Evolutionary conservation across 2,329 filamentous ascomycete species (phyloP).

Genomic region (Amauroascus verrucosus): DNA sequence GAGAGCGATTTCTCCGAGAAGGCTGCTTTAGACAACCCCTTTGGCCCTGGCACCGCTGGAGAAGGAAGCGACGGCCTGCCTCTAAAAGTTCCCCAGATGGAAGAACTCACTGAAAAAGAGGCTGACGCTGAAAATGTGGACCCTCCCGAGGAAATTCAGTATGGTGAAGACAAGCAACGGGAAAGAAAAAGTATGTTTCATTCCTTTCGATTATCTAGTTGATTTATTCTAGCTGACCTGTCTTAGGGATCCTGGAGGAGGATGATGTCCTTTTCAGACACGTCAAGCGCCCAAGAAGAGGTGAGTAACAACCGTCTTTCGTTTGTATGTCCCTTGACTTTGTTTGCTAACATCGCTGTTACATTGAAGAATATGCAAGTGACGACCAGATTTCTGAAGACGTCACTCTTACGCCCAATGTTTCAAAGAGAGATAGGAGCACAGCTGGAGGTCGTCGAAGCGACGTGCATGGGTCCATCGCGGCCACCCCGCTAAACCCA

Average conservation of each 20-base stretch:
- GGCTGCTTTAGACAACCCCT: conserved; percentile 81
- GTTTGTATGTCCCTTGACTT: neutral
- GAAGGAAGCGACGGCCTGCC: conserved; percentile 36
- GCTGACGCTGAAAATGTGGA: conserved; percentile 44
- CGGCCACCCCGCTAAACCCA: conserved; percentile 33
- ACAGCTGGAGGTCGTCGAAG: neutral
- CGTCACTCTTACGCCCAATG: neutral
- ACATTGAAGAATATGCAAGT: conserved; percentile 20
- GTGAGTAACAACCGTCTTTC: conserved; percentile 18
- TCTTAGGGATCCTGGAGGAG: conserved; percentile 38
- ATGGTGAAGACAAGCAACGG: conserved; percentile 39
- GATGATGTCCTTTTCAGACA: conserved; percentile 37
- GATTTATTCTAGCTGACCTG: conserved; percentile 13
- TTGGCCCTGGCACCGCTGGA: conserved; percentile 49
- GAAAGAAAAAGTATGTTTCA: conserved; percentile 37
- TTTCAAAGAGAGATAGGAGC: neutral
- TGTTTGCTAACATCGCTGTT: neutral
- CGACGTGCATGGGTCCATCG: conserved; percentile 22
- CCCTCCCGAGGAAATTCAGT: conserved; percentile 39
- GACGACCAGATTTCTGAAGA: conserved; percentile 29
- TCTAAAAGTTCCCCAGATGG: conserved; percentile 39
- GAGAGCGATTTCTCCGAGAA: conserved; percentile 90
- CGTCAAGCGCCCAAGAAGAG: conserved; percentile 38
- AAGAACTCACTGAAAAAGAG: conserved; percentile 40
- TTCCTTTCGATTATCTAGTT: neutral